Base-by-base conservation (phyloP, 2,329 filamentous ascomycete genomes). In the Aspergillus versicolor region DNA sequence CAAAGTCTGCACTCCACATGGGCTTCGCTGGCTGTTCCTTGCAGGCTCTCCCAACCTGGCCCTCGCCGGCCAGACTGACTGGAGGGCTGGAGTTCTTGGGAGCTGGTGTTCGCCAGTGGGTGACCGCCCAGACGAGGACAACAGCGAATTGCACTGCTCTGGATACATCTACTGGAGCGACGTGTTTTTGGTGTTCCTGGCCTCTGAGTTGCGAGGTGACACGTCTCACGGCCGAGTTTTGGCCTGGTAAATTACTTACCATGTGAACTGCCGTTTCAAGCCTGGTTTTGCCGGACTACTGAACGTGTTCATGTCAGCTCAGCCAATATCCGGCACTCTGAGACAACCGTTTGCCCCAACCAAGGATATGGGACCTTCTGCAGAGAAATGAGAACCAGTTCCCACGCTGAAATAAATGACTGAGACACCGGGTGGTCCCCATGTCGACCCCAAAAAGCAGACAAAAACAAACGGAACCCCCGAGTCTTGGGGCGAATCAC, bases 1-100 rank as follows among this genome's bases (percentile, higher is more conserved):
- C 27, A 52, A 52, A 52, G 24, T 22, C 41, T 52, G 19, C n/a
- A 17, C 40, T 38, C 50, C 50, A 52, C 50, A 21, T 34, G 11
- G 42, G 21, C 42, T 44, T 24, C 13, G 24, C 22, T 45, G 24
- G 12, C 44, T 47, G 37, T 54, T 47, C 52, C 44, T 52, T 52
- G 41, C 50, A 45, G 49, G 32, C 48, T 32, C 19, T 5, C 34
- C 34, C 27, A 24, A 7, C 7, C 24, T 4, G 27, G 27, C 27
- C 27, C 27, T 30, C 27, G 27, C 27, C 3, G 27, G 9, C 27
- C 27, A 11, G 27, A 30, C 9, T 30, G 27, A 30, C 27, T 30
- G 27, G 27, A 30, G 27, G 27, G 27, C 27, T 30, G 9, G 27
- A 30, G 9, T 11, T 30, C 27, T 30, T 30, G 27, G 27, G 27